Base-by-base conservation (phyloP, 495 filamentous ascomycete genomes). In the Echria macrotheca region DNA sequence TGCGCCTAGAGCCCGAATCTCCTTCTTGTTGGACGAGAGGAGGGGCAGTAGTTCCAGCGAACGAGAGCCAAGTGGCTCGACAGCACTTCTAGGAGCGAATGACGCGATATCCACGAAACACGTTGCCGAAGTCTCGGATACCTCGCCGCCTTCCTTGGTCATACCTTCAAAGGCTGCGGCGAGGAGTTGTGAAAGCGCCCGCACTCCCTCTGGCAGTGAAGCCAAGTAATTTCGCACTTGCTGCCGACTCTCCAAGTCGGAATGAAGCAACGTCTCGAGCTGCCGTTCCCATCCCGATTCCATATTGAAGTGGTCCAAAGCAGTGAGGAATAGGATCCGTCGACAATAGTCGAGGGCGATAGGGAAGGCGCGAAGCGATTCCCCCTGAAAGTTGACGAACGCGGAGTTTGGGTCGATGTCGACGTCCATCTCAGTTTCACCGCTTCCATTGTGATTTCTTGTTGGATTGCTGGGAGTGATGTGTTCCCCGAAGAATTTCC, bases 281-380 rank as follows among this genome's bases (percentile, higher is more conserved):
- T 84, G 84, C 19, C 81, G 73, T 51, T 91, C 89, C 91, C 91
- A 96, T 41, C 91, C 87, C 46, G 84, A 78, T 53, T 94, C 84
- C 28, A 89, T 68, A 7, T 76, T 77, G 14, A 85, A 73, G 7
- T 74, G 68, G 10, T 69, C 68, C 31, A 95, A 72, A 3, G 87
- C 86, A 47, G 86, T 73, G 55, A 85, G 76, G 25, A 94, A 73
- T 2, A 94, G 67, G n/a, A 90, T 78, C 18, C 82, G 80, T 24
- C 82, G 82, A 52, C 83, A 82, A 56, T 87, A 95, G 2, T 73
- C 69, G 43, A 94, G 67, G 18, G 86, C 80, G 23, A 82, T 68
- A 17, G 79, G 68, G 49, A 86, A 83, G 3, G 82, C 78, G 40
- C 75, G 70, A 2, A 80, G 65, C 10, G 63, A 63, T 7, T 62